Conservation (phyloP, 768 basidiomycete genomes). For the Russula foetens region DNA sequence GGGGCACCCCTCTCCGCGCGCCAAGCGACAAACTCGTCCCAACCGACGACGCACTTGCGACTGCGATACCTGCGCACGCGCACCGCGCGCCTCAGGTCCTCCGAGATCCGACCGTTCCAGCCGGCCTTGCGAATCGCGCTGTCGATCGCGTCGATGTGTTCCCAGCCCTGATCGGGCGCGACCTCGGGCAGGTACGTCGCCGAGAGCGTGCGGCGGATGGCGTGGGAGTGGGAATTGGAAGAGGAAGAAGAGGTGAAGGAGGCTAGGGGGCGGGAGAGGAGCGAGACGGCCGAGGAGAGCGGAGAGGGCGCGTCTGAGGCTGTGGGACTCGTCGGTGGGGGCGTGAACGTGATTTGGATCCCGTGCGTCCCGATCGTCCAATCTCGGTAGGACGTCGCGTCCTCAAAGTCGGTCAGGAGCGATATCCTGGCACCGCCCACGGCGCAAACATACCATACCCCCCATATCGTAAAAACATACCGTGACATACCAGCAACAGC, state of each 20-base stretch:
- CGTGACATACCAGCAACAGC: too few relatives aligned
- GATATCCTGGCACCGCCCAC: slow-evolving; percentile 54
- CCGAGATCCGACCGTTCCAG: slow-evolving; percentile 74
- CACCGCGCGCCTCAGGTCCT: slow-evolving; percentile 69
- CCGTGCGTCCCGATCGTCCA: slow-evolving; percentile 93
- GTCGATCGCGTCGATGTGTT: slow-evolving; percentile 80
- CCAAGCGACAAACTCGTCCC: slow-evolving; percentile 77
- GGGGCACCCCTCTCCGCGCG: slow-evolving; percentile 40
- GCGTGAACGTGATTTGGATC: slow-evolving; percentile 80
- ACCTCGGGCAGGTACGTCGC: slow-evolving; percentile 95
- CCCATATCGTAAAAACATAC: not conserved
- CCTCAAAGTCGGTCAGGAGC: slow-evolving; percentile 88
- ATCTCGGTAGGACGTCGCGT: slow-evolving; percentile 76
- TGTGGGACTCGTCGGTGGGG: slow-evolving; percentile 49
- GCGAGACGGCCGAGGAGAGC: slow-evolving; percentile 53
- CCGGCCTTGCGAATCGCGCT: slow-evolving; percentile 93
- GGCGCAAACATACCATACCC: not conserved
- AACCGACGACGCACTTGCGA: slow-evolving; percentile 53
- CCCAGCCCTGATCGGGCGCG: slow-evolving; percentile 90
- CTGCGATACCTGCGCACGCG: slow-evolving; percentile 80
- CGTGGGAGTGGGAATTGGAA: slow-evolving; percentile 21
- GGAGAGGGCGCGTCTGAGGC: slow-evolving; percentile 65
- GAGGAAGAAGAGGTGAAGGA: slow-evolving; percentile 44
- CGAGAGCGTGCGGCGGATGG: slow-evolving; percentile 46
- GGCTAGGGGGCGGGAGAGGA: slow-evolving; percentile 36